Conservation (phyloP, 108 stramenopile species). For the Pelagomonas calceolata region DNA sequence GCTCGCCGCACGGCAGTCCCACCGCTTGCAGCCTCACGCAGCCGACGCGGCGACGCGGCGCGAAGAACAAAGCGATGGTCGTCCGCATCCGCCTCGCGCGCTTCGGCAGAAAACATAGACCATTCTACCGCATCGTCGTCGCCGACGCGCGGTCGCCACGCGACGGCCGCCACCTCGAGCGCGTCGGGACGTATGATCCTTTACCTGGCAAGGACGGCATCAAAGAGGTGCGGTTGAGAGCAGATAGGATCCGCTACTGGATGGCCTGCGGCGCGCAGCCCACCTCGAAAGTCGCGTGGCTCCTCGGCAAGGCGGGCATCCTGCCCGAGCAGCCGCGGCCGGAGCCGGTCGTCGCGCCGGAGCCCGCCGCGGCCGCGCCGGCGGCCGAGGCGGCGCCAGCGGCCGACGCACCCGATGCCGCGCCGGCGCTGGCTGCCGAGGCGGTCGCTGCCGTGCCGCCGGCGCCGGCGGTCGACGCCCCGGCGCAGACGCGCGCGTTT, state of each 20-base stretch:
- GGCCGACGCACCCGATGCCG: too few relatives aligned
- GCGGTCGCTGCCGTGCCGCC: too few relatives aligned
- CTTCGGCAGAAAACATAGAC: constrained; percentile 76
- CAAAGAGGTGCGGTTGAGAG: constrained; percentile 89
- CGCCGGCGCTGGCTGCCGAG: too few relatives aligned
- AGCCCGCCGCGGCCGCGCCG: too few relatives aligned
- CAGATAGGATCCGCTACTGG: constrained; percentile 89
- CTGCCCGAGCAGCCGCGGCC: neutral
- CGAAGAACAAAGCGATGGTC: constrained; percentile 53
- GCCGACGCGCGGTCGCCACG: constrained; percentile 78
- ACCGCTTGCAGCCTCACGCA: too few relatives aligned
- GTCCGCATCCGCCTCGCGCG: constrained; percentile 87
- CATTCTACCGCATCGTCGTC: constrained; percentile 96
- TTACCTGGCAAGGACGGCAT: constrained; percentile 72
- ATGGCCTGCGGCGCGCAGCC: constrained; percentile 87
- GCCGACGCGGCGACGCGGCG: too few relatives aligned
- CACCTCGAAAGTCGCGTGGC: constrained; percentile 80
- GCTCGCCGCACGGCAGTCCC: too few relatives aligned
- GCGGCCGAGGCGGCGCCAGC: too few relatives aligned
- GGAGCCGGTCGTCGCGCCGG: too few relatives aligned
- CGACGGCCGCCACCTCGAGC: constrained; percentile 65
- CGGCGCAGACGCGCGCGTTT: too few relatives aligned
- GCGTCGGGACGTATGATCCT: constrained; percentile 94
- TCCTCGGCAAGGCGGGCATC: constrained; percentile 63
- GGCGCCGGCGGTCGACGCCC: too few relatives aligned